Evolutionary conservation across 306 rosid species (phyloP).

Genomic region (Inga oerstediana): DNA sequence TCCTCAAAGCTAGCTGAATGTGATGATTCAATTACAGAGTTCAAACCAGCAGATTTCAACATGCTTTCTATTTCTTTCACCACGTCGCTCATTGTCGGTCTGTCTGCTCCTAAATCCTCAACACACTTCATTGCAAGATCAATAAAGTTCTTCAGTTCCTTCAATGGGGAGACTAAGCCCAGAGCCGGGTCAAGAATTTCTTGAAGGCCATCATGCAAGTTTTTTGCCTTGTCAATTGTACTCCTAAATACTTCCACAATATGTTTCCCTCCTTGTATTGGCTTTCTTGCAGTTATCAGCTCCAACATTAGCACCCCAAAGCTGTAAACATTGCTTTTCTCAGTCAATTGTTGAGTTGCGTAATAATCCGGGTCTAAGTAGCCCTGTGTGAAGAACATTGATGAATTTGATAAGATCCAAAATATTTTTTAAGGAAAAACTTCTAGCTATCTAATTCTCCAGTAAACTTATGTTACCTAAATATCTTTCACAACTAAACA

Average conservation of each 20-base stretch:
- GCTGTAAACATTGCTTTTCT: slow-evolving; percentile 58
- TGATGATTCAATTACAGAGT: slow-evolving; percentile 27
- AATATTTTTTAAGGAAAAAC: neutral
- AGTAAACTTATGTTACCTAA: neutral
- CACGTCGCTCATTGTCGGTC: too few species aligned
- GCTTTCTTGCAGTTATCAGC: slow-evolving; percentile 48
- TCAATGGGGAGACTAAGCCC: too few species aligned
- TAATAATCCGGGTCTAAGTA: slow-evolving; percentile 64
- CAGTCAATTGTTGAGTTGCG: slow-evolving; percentile 46
- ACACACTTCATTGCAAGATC: too few species aligned
- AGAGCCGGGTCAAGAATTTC: too few species aligned
- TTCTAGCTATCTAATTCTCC: neutral
- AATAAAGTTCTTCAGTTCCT: too few species aligned
- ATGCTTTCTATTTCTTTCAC: slow-evolving; percentile 24
- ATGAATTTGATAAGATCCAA: neutral
- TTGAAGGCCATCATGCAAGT: too few species aligned
- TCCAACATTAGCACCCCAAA: slow-evolving; percentile 61
- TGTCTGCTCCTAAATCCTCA: too few species aligned
- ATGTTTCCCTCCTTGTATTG: slow-evolving; percentile 44
- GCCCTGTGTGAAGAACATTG: slow-evolving; percentile 43
- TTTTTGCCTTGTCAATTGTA: slow-evolving; percentile 23
- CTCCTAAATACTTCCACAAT: slow-evolving; percentile 38
- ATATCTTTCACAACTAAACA: neutral
- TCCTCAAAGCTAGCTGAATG: slow-evolving; percentile 39
- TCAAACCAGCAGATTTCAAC: slow-evolving; percentile 37